Evolutionary conservation across 768 basidiomycete genomes (phyloP), one percentile per base, ranked within the genome.

Genomic region (Boletus tylopilopsis): DNA sequence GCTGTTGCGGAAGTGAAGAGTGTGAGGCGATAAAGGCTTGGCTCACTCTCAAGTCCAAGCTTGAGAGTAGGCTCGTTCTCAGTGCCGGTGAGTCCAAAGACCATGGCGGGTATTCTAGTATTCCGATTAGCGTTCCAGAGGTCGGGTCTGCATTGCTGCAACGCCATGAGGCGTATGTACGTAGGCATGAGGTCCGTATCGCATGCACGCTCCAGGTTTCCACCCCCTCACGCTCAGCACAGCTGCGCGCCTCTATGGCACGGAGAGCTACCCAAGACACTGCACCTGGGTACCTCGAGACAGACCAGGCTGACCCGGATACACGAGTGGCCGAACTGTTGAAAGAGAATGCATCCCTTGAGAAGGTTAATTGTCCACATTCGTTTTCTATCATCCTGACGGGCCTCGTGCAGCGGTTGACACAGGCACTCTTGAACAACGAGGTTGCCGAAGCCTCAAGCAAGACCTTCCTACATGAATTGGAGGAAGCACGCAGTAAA

Each of bases 81-180:
- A 91, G 91, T 64, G 93, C 90, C 61, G 91, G 93, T 94, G 61
- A 60, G 86, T 75, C 29, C 24, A 21, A 45, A 43, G 27, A 32
- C 39, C 51, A 36, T 13, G 24, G 16, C n/a, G 44, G 47, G 30
- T 42, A 22, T 38, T 21, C 22, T n/a, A 29, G 24, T 30, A 38
- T 42, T 32, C 33, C 54, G 45, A 58, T 32, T 27, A 49, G 21
- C 42, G 9, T 38, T 49, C 23, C 56, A 92, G 92, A 94, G 76
- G 85, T 95, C 24, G 93, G 93, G 12, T 90, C 93, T 67, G 93
- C 94, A 5, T 70, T 96, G 40, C 68, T 96, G 41, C 83, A 88
- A 61, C 75, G 85, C 51, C 91, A 94, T 63, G 93, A 94, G 70
- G 88, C 87, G 4, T 90, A 90, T 67, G 82, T 91, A 24, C 80